phyloP scores from a whole-genome alignment of 1,284 basidiomycete genomes.

The Trichosporon faecale region DNA sequence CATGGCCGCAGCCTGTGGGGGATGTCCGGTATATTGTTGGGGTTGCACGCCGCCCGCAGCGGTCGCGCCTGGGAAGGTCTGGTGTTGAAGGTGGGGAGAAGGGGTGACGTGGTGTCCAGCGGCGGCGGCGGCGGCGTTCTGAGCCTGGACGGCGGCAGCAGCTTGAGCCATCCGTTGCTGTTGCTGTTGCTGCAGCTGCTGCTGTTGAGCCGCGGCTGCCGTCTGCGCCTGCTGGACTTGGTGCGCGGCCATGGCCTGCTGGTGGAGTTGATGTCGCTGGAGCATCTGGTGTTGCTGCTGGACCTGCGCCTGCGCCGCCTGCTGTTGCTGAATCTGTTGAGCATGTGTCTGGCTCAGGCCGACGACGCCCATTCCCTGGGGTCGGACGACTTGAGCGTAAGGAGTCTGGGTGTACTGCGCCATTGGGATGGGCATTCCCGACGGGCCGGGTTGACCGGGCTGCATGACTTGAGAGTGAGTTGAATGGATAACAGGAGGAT shows the following conservation, averaged over 20 bases:
- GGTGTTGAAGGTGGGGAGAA: conserved; percentile 45
- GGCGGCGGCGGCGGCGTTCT: no score
- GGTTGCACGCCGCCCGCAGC: conserved; percentile 17
- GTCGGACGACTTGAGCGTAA: conserved; percentile 18
- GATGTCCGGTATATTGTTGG: conserved; percentile 24
- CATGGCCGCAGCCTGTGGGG: conserved; percentile 25
- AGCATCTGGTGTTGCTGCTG: conserved; percentile 21
- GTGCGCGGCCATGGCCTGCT: conserved; percentile 17
- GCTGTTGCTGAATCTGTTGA: conserved; percentile 17
- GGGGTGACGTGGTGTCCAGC: conserved; percentile 29
- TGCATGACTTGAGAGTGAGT: conserved; percentile 32
- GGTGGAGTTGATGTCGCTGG: conserved; percentile 24
- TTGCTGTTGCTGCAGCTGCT: conserved; percentile 25
- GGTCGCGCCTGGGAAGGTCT: conserved; percentile 35
- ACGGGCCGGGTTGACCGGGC: conserved; percentile 32
- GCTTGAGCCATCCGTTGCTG: conserved; percentile 11
- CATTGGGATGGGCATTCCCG: conserved; percentile 29
- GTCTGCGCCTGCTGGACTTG: conserved; percentile 13
- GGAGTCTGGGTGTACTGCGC: conserved; percentile 25
- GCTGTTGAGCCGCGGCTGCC: conserved; percentile 17
- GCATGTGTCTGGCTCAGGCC: conserved; percentile 23
- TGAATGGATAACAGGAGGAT: conserved; percentile 36
- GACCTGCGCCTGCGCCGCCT: conserved; percentile 19
- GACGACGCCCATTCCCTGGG: conserved; percentile 19
- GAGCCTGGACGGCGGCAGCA: conserved; percentile 10